Evolutionary conservation across 164 flowering plant species (phyloP), one percentile per base, ranked within the genome.

Genomic region (Cinnamomum chago): DNA sequence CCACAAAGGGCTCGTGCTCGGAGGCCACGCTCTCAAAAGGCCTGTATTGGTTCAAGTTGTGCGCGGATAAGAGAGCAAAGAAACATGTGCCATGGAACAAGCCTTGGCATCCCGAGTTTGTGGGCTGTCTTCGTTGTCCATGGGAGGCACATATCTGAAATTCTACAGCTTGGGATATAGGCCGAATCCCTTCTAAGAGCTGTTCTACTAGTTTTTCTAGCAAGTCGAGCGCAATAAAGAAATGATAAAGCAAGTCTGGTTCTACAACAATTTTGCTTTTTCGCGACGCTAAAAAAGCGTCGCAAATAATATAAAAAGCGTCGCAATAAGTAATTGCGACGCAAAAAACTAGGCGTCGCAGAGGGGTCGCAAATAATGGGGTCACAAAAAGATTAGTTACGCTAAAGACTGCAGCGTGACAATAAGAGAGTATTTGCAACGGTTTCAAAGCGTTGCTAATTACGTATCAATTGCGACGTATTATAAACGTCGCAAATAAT

Each of bases 31-130:
- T 65, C 50, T 85, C 82, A 50, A 25, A 72, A 47, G 68, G 68
- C 55, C 78, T 67, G 76, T 62, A 25, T 23, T 10, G 20, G 9
- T 13, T 27, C 1, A 87, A 1, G 10, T 68, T 72, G 50, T 76
- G 74, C 0, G 58, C 13, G 76, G 81, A 76, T 11, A 76, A 18
- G 11, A 77, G 70, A 50, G 76, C 50, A 78, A 86, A 88, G 73
- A 84, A 85, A n/a, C 71, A 14, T 0, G 68, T 74, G 0, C 85
- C 84, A 70, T 87, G 81, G 62, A 87, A 86, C 60, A 22, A 85
- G n/a, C 79, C 90, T 77, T 0, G 89, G 95, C 27, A 90, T 85
- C 1, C 70, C 17, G 14, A 86, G 79, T 55, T 76, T 81, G 0
- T 7, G 28, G 0, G 92, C 88, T 0, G 62, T 67, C 1, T 82